Evolutionary conservation across 2,329 filamentous ascomycete genomes (phyloP), one percentile per base, ranked within the genome.

Genomic region (Aphanocladium album): DNA sequence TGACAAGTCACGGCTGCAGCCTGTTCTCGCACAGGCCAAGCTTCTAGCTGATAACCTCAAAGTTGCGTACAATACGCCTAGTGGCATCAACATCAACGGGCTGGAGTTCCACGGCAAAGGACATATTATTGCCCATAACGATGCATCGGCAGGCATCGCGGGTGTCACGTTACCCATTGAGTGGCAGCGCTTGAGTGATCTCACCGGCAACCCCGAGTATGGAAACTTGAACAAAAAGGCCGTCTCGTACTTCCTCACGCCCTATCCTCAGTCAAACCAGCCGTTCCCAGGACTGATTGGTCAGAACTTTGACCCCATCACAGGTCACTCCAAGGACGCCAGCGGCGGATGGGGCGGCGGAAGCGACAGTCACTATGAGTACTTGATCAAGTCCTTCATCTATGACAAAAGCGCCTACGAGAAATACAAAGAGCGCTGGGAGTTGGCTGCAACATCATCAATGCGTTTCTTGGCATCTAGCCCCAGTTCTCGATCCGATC

Each of bases 321-420:
- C 81, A 1, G 90, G 90, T 19, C 65, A 78, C 8, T 91, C 93
- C 65, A 65, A 81, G 19, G 83, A 92, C 67, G 80, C 81, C 9
- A 68, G 64, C 2, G 89, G 90, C 55, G 88, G 89, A 39, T 95
- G 90, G 90, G 82, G 83, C 54, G 89, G 88, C 59, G 88, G 89
- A 3, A 82, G 81, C 43, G 90, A 93, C 72, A 89, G 85, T 23
- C 93, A 87, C 73, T 93, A 93, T 74, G 90, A 93, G 73, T 93
- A 95, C 68, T 81, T 93, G 33, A 86, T 95, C 72, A 95, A 95
- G 76, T 91, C 92, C 88, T 93, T 85, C 67, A 73, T 92, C 52
- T 95, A 95, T 71, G 87, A 91, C 70, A 78, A 83, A 0, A 67
- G 70, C 2, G 80, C 84, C 5, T 93, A 89, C 67, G 73, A 69